Percentiles rank a stretch among this genome's conserved stretches.
Conservation (phyloP, 2,329 filamentous ascomycete species). For the Aspergillus spinulosporus region DNA sequence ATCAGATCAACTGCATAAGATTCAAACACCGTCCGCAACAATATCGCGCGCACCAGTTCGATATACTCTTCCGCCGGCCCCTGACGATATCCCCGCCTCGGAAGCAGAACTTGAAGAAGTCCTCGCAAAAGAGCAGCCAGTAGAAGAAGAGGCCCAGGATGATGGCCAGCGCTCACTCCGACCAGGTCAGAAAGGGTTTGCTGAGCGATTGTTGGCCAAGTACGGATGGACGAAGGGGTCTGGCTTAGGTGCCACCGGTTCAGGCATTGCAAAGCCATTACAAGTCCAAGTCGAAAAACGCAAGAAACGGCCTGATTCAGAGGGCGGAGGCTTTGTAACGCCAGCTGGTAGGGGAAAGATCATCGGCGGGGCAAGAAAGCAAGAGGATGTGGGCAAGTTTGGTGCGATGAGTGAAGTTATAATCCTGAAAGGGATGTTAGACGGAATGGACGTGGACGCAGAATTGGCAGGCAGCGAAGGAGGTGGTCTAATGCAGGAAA, state of each 20-base stretch:
- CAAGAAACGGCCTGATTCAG: slow-evolving; percentile 73
- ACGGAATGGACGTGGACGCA: slow-evolving; percentile 75
- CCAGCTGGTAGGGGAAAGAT: slow-evolving; percentile 74
- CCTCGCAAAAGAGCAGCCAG: slow-evolving; percentile 41
- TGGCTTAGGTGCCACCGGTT: slow-evolving; percentile 77
- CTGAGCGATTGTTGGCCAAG: slow-evolving; percentile 83
- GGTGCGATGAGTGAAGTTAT: slow-evolving; percentile 79
- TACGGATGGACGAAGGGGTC: slow-evolving; percentile 90
- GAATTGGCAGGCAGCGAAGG: slow-evolving; percentile 68
- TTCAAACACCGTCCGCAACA: slow-evolving; percentile 52
- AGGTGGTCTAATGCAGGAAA: slow-evolving; percentile 78
- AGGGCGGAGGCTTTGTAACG: slow-evolving; percentile 74
- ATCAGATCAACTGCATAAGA: slow-evolving; percentile 40
- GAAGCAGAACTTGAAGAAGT: slow-evolving; percentile 54
- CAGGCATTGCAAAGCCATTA: slow-evolving; percentile 82
- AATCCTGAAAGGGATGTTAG: slow-evolving; percentile 79
- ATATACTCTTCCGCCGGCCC: slow-evolving; percentile 60
- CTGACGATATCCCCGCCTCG: slow-evolving; percentile 53
- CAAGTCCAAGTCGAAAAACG: slow-evolving; percentile 82
- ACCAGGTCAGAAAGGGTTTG: slow-evolving; percentile 81
- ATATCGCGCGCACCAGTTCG: slow-evolving; percentile 78
- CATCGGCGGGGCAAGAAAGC: slow-evolving; percentile 68
- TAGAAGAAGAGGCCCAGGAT: slow-evolving; percentile 34
- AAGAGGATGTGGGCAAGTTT: slow-evolving; percentile 57
- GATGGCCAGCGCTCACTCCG: slow-evolving; percentile 58